Evolutionary conservation across 2,329 filamentous ascomycete genomes (phyloP).

Genomic region (Microcyclosporella mali): DNA sequence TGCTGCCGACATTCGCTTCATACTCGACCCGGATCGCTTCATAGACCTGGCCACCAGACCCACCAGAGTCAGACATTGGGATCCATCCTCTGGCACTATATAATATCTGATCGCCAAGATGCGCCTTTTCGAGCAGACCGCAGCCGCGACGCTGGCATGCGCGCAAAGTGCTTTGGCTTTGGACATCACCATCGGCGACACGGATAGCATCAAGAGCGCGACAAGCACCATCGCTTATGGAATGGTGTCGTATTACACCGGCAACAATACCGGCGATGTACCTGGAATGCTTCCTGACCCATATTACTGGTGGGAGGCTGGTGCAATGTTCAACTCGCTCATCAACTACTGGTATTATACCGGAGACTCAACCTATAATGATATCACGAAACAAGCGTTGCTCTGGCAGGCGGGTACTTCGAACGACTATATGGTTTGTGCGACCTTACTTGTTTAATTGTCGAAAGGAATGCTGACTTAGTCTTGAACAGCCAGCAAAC

Average conservation of each 20-base stretch:
- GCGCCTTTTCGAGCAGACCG: constrained; percentile 7
- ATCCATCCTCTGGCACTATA: no score
- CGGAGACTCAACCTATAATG: constrained; percentile 58
- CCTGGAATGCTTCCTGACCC: constrained; percentile 54
- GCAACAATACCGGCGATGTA: constrained; percentile 45
- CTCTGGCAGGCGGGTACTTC: constrained; percentile 55
- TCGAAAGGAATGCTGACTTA: background rate
- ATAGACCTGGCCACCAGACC: no score
- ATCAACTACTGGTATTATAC: constrained; percentile 66
- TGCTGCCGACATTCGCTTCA: no score
- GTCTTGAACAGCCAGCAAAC: constrained; percentile 34
- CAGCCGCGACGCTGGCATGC: constrained; percentile 10
- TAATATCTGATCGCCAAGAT: background rate
- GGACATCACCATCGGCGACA: constrained; percentile 18
- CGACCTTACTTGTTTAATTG: background rate
- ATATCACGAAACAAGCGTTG: constrained; percentile 51
- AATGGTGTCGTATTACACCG: constrained; percentile 49
- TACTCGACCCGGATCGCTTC: no score
- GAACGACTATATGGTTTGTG: constrained; percentile 47
- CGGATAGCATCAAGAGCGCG: constrained; percentile 40
- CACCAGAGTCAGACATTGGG: no score
- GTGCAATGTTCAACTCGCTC: constrained; percentile 56
- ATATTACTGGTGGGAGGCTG: constrained; percentile 68
- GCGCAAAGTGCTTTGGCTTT: constrained; percentile 8
- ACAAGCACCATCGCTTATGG: constrained; percentile 39